These are phyloP conservation scores for Amanita inopinata DNA, from an alignment of 768 basidiomycete genomes.

Conservation along the genomic window DNA sequence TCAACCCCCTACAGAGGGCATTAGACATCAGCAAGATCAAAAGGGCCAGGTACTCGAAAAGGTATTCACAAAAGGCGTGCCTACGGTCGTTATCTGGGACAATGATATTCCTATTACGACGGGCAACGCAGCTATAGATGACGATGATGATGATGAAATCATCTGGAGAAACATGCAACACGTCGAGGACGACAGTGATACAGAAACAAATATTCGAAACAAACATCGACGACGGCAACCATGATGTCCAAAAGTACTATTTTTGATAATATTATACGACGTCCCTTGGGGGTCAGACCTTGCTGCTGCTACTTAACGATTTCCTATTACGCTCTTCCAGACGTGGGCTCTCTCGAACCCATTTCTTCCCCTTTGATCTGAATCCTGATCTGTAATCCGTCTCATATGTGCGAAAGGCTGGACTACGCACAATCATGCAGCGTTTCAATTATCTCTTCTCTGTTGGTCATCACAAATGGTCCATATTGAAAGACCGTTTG, in stretches of 20 bases:
- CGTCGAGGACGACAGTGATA: conserved; percentile 29
- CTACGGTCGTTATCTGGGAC: conserved; percentile 62
- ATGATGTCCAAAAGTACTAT: not conserved
- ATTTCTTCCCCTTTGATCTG: conserved; percentile 67
- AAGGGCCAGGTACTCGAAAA: conserved; percentile 59
- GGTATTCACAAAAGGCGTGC: conserved; percentile 49
- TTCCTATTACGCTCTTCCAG: conserved; percentile 81
- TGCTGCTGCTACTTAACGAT: conserved; percentile 17
- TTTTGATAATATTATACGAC: not conserved
- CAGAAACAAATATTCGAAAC: conserved; percentile 15
- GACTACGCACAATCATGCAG: conserved; percentile 61
- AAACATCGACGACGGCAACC: conserved; percentile 15
- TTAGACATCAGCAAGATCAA: conserved; percentile 39
- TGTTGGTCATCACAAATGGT: conserved; percentile 79
- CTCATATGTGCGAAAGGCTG: conserved; percentile 8
- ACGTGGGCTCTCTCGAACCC: conserved; percentile 86
- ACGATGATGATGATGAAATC: conserved; percentile 39
- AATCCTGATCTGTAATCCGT: conserved; percentile 42
- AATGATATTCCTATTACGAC: conserved; percentile 12
- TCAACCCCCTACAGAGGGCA: conserved; percentile 36
- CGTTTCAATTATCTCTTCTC: conserved; percentile 74
- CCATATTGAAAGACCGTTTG: conserved; percentile 85
- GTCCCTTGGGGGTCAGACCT: too few species aligned
- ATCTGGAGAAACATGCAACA: conserved; percentile 63
- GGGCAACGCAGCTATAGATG: conserved; percentile 16